These are phyloP conservation scores for Daldinia eschscholtzii DNA, from an alignment of 2,329 filamentous ascomycete genomes.

Conservation along the genomic window DNA sequence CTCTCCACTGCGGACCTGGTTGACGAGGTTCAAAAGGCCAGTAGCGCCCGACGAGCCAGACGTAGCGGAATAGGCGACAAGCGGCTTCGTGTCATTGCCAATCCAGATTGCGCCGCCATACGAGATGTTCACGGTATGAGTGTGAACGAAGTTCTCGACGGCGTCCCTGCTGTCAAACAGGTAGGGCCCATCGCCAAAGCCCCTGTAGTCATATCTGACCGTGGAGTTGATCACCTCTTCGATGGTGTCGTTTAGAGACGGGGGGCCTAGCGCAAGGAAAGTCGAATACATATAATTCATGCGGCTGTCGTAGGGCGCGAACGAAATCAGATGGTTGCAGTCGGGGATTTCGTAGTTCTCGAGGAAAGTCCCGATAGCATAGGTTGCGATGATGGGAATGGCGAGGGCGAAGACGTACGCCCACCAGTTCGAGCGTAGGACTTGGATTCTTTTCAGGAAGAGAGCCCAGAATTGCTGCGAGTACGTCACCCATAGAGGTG, in stretches of 20 bases:
- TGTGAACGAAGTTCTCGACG: constrained; percentile 39
- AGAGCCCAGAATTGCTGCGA: constrained; percentile 46
- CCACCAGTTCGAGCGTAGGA: constrained; percentile 48
- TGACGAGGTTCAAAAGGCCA: constrained; percentile 42
- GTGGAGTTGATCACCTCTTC: constrained; percentile 23
- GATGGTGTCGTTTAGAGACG: constrained; percentile 33
- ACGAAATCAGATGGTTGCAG: constrained; percentile 39
- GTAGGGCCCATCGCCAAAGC: constrained; percentile 21
- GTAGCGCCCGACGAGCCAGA: constrained; percentile 5
- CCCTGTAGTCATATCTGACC: background rate
- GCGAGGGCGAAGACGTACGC: constrained; percentile 47
- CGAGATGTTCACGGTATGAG: constrained; percentile 32
- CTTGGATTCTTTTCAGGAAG: constrained; percentile 45
- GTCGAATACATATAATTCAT: background rate
- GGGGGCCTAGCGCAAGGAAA: constrained; percentile 35
- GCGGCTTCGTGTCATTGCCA: constrained; percentile 36
- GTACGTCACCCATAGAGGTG: constrained; percentile 34
- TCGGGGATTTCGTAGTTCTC: constrained; percentile 38
- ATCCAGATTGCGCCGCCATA: constrained; percentile 43
- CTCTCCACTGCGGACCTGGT: constrained; percentile 39
- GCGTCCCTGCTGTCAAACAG: constrained; percentile 35
- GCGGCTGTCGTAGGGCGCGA: constrained; percentile 19
- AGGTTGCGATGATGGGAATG: constrained; percentile 46
- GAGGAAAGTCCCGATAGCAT: constrained; percentile 39
- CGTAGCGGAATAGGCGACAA: constrained; percentile 37